A percentile compares a stretch with the other conserved stretches of the same genome.
Evolutionary conservation across 192 early-diverging fungal genomes (phyloP).

Genomic region (Podila epicladia): DNA sequence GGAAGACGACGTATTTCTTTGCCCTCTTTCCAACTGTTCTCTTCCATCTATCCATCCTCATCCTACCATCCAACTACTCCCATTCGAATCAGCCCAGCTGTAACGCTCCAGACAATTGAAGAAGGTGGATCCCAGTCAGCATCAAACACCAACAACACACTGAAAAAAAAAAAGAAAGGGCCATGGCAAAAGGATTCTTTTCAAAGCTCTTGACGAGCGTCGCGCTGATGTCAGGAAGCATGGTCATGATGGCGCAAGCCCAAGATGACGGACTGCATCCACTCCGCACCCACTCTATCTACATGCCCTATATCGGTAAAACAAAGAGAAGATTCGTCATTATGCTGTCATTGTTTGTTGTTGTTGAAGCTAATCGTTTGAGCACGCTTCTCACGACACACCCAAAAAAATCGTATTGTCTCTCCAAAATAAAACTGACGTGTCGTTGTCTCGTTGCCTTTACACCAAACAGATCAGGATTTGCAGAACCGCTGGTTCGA

Average conservation of each 20-base stretch:
- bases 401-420: neutral
- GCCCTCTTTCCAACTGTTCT: no score
- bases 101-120: no score
- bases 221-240: conserved; percentile 9
- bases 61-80: no score
- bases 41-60: no score
- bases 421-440: neutral
- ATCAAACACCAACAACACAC: neutral
- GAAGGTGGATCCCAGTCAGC: neutral
- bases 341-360: no score
- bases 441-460: neutral
- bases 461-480: conserved; percentile 66
- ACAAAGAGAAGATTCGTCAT: neutral
- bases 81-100: no score
- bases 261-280: conserved; percentile 45
- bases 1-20: no score
- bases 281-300: conserved; percentile 61
- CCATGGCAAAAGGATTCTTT: conserved; percentile 34
- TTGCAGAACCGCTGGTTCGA: conserved; percentile 92
- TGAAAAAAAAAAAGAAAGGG: neutral
- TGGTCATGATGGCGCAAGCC: conserved; percentile 3
- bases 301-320: conserved; percentile 68
- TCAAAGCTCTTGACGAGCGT: conserved; percentile 23
- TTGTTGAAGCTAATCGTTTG: neutral
- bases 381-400: neutral